Evolutionary conservation across 106 monocot species (phyloP).

Genomic region (Dioscorea zingiberensis): DNA sequence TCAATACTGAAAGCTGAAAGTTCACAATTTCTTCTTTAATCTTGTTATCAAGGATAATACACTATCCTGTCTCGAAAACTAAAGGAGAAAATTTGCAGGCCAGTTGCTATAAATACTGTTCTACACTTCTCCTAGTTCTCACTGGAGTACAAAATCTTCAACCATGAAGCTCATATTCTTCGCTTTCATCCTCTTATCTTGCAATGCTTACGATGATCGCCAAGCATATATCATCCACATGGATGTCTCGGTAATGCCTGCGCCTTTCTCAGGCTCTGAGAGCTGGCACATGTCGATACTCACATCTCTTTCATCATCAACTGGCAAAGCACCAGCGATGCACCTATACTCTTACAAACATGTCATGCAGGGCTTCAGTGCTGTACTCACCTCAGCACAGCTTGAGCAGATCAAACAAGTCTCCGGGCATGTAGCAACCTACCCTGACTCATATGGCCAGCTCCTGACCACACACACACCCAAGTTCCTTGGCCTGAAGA

Average conservation of each 20-base stretch:
- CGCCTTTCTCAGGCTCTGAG: background rate
- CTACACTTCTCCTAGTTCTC: too few relatives aligned
- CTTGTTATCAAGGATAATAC: too few relatives aligned
- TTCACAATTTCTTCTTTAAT: too few relatives aligned
- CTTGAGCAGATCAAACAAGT: slow-evolving; percentile 7
- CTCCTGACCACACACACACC: slow-evolving; percentile 38
- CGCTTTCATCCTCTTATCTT: too few relatives aligned
- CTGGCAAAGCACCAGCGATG: background rate
- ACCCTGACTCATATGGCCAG: slow-evolving; percentile 11
- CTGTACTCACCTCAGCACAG: slow-evolving; percentile 20
- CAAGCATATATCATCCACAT: background rate
- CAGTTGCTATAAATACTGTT: too few relatives aligned
- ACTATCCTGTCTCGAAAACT: too few relatives aligned
- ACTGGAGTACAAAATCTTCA: too few relatives aligned
- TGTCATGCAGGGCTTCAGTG: slow-evolving; percentile 21
- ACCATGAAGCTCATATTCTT: too few relatives aligned
- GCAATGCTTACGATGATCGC: too few relatives aligned
- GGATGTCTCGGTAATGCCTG: background rate
- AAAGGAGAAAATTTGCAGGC: too few relatives aligned
- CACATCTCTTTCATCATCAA: background rate
- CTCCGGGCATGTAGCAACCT: slow-evolving; percentile 16
- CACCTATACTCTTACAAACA: slow-evolving; percentile 8
- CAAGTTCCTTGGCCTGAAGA: slow-evolving; percentile 25
- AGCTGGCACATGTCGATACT: background rate
- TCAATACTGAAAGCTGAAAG: too few relatives aligned